These are phyloP conservation scores for Saksenaea vasiformis DNA, from an alignment of 371 early-diverging fungal species.

Conservation along the genomic window DNA sequence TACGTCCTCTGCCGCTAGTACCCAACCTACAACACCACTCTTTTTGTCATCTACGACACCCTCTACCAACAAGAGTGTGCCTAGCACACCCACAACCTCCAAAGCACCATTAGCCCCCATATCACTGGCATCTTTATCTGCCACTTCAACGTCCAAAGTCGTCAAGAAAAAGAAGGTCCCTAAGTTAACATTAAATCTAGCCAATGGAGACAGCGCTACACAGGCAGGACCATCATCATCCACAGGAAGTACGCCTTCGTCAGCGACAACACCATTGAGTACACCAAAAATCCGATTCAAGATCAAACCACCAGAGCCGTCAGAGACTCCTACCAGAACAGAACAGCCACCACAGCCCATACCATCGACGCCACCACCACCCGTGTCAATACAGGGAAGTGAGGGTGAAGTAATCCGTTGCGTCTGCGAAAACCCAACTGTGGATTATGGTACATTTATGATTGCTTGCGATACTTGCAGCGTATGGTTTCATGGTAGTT, in stretches of 20 bases:
- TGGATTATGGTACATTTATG: constrained; percentile 80
- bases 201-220: constrained; percentile 9
- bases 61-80: constrained; percentile 21
- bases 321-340: not conserved
- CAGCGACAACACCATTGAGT: constrained; percentile 20
- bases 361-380: not conserved
- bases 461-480: constrained; percentile 77
- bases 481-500: constrained; percentile 78
- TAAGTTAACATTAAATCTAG: constrained; percentile 32
- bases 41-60: constrained; percentile 7
- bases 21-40: constrained; percentile 13
- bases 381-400: not conserved
- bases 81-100: constrained; percentile 10
- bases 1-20: constrained; percentile 18
- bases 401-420: constrained; percentile 60
- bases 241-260: constrained; percentile 4
- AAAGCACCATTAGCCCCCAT: constrained; percentile 18
- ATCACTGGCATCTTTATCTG: constrained; percentile 28
- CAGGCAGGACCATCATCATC: constrained; percentile 10
- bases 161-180: constrained; percentile 38
- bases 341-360: not conserved
- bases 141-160: constrained; percentile 12
- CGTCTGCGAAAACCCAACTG: constrained; percentile 64
- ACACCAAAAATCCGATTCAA: constrained; percentile 51
- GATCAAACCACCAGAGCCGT: constrained; percentile 39